A percentile compares a stretch with the other conserved stretches of the same genome.
phyloP scores from a whole-genome alignment of 2,329 filamentous ascomycete genomes.

The Penicillium expansum region DNA sequence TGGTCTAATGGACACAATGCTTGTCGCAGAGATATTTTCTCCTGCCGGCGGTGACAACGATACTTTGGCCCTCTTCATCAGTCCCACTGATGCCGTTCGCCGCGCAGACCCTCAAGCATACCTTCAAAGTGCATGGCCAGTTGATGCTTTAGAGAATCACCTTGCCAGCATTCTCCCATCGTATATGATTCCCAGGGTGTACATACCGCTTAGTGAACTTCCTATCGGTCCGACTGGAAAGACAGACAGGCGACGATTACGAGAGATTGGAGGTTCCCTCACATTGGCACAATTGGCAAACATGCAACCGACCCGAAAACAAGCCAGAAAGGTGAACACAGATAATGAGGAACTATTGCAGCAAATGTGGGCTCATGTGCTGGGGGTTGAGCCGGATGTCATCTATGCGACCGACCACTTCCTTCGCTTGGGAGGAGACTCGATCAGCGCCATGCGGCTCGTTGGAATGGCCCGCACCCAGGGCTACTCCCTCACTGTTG shows the following conservation, averaged over 20 bases:
- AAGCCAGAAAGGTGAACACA: background rate
- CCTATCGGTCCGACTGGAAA: background rate
- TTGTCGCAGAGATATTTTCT: background rate
- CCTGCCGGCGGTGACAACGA: background rate
- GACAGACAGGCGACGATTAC: background rate
- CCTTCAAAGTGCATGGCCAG: background rate
- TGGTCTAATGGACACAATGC: background rate
- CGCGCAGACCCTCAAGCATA: background rate
- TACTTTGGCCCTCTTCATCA: background rate
- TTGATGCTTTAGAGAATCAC: background rate
- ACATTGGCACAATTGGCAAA: background rate
- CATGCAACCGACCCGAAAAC: background rate
- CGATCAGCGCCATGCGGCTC: background rate
- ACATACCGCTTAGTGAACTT: background rate
- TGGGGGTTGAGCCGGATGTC: background rate
- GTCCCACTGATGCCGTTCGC: background rate
- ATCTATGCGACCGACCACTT: background rate
- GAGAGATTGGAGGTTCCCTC: background rate
- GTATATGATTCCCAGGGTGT: background rate
- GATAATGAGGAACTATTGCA: background rate
- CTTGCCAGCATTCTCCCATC: background rate
- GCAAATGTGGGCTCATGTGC: background rate
- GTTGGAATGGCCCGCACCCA: background rate
- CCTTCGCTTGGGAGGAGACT: background rate
- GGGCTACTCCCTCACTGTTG: background rate